Base-by-base conservation (phyloP, 2,329 filamentous ascomycete species). In the Triangularia verruculosa region DNA sequence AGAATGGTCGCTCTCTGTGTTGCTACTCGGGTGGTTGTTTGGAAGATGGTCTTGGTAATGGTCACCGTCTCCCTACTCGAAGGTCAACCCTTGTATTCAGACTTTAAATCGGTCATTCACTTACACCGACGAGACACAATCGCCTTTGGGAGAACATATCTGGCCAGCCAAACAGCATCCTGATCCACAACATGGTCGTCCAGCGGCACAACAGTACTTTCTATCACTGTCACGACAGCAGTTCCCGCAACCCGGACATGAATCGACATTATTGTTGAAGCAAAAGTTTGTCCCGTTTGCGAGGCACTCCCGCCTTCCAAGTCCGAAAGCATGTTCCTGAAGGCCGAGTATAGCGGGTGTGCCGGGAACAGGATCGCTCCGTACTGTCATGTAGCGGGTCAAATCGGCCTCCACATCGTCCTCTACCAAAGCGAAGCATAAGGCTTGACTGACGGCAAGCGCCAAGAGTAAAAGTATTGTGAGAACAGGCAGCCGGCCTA, bases 251-350 rank as follows among this genome's bases (percentile, higher is more conserved):
- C 64, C 64, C 1, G 70, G 56, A 54, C 74, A 75, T 65, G 65
- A 74, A 64, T 69, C 69, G 59, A 60, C 64, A 47, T 59, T 66
- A 64, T 72, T 67, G 56, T 67, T 67, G 60, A 75, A 75, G 70
- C 74, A 75, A 62, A 71, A 75, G 64, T 73, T 75, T 59, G 73
- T 73, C 11, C 73, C 74, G 61, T 75, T 75, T 25, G 71, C 55
- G n/a, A 72, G 64, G 39, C 74, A 75, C 57, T 72, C 72, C 22
- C 71, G 65, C 43, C 57, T 67, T n/a, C 64, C 51, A 6, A 71
- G 20, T 28, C 66, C 62, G 22, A 66, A 27, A 9, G 39, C n/a
- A 2, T 63, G 69, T 15, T 68, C 66, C 17, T 57, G 64, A 6
- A 65, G 62, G 20, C 70, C 68, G 15, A 63, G 52, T 5, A 70